Evolutionary conservation across 2,329 filamentous ascomycete species (phyloP).

Genomic region (Onygena corvina): DNA sequence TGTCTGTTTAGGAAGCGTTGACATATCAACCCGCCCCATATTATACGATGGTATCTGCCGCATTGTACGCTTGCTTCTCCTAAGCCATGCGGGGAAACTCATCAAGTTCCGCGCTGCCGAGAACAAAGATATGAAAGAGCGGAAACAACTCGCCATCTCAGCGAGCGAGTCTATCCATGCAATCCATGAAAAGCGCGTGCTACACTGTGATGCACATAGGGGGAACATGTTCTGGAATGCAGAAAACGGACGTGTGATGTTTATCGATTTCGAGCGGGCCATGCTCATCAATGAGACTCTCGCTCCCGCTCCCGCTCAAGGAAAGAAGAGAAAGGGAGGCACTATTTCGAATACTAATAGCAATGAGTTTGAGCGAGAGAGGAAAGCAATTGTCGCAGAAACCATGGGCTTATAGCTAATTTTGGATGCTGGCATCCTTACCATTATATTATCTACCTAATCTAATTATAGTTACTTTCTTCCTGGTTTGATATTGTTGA

Average conservation of each 20-base stretch:
- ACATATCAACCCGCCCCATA: slow-evolving; percentile 11
- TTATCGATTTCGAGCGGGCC: slow-evolving; percentile 15
- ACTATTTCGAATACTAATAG: not conserved
- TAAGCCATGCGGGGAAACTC: slow-evolving; percentile 10
- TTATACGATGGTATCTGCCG: slow-evolving; percentile 13
- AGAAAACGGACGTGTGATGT: slow-evolving; percentile 9
- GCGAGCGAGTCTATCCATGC: slow-evolving; percentile 5
- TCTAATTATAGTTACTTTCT: too few relatives aligned
- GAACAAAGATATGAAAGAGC: not conserved
- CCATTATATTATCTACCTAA: too few relatives aligned
- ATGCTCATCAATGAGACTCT: not conserved
- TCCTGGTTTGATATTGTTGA: too few relatives aligned
- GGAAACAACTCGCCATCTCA: not conserved
- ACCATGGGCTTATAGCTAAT: too few relatives aligned
- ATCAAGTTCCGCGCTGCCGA: slow-evolving; percentile 5
- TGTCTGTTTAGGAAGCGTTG: slow-evolving; percentile 16
- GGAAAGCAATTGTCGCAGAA: too few relatives aligned
- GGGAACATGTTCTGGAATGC: slow-evolving; percentile 14
- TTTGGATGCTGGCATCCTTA: too few relatives aligned
- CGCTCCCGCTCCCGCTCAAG: not conserved
- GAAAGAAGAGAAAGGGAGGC: not conserved
- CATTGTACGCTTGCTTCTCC: slow-evolving; percentile 11
- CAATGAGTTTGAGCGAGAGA: too few relatives aligned
- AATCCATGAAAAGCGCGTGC: slow-evolving; percentile 5
- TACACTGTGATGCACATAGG: slow-evolving; percentile 7